phyloP scores from a whole-genome alignment of 2,329 filamentous ascomycete genomes.

The Gnomoniopsis sp. region DNA sequence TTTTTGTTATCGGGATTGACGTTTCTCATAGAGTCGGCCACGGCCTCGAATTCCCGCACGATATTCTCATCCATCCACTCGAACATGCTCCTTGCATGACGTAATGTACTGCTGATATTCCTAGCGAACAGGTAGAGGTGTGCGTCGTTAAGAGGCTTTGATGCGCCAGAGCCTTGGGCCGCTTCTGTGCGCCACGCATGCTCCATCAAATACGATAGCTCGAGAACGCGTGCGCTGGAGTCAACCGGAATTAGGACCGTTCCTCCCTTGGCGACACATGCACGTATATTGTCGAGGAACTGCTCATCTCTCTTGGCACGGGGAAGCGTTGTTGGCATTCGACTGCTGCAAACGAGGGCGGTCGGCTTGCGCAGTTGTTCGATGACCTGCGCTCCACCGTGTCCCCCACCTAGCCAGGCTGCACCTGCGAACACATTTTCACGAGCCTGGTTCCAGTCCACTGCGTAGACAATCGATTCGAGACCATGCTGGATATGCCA shows the following conservation, averaged over 20 bases:
- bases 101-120: conserved; percentile 83
- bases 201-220: conserved; percentile 88
- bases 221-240: conserved; percentile 89
- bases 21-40: conserved; percentile 48
- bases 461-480: conserved; percentile 95
- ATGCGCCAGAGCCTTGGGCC: conserved; percentile 42
- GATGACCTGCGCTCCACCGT: conserved; percentile 79
- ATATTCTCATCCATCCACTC: conserved; percentile 99
- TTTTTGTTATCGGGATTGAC: conserved; percentile 45
- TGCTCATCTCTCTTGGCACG: conserved; percentile 81
- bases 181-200: conserved; percentile 79
- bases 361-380: conserved; percentile 92
- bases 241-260: conserved; percentile 93
- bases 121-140: conserved; percentile 80
- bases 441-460: conserved; percentile 97
- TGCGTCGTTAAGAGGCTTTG: conserved; percentile 42
- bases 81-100: conserved; percentile 89
- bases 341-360: conserved; percentile 86
- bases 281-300: conserved; percentile 75
- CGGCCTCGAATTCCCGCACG: conserved; percentile 82
- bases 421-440: conserved; percentile 94
- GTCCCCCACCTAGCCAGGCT: conserved; percentile 79
- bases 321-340: conserved; percentile 66
- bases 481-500: conserved; percentile 98
- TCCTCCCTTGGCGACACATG: conserved; percentile 76